These are phyloP conservation scores for Arthrinium phaeospermum DNA, from an alignment of 2,329 filamentous ascomycete species.

Conservation along the genomic window DNA sequence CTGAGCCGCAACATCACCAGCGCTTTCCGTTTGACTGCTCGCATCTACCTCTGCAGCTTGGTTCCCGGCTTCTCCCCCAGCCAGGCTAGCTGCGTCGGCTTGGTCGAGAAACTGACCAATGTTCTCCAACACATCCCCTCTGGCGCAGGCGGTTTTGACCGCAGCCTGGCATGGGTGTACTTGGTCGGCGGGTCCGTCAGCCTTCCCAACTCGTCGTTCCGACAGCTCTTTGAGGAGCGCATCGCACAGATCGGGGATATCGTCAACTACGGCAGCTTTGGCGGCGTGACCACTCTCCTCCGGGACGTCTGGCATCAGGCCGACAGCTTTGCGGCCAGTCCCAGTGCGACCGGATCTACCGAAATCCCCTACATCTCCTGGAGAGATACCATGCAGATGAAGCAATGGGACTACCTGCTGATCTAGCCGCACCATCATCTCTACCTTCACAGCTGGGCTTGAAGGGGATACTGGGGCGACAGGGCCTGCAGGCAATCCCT, in stretches of 20 bases:
- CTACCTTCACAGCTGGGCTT: slow-evolving; percentile 45
- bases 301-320: slow-evolving; percentile 86
- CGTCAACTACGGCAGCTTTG: slow-evolving; percentile 83
- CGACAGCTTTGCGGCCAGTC: slow-evolving; percentile 53
- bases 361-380: slow-evolving; percentile 79
- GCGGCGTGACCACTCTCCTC: slow-evolving; percentile 78
- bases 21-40: slow-evolving; percentile 88
- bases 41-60: slow-evolving; percentile 95
- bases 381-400: slow-evolving; percentile 91
- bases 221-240: slow-evolving; percentile 78
- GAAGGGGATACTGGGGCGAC: slow-evolving; percentile 33
- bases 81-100: slow-evolving; percentile 74
- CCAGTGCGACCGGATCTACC: slow-evolving; percentile 42
- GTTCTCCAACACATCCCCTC: slow-evolving; percentile 83
- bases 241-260: slow-evolving; percentile 75
- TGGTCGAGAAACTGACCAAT: slow-evolving; percentile 79
- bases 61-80: slow-evolving; percentile 85
- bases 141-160: slow-evolving; percentile 83
- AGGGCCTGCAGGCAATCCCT: slow-evolving; percentile 34
- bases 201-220: slow-evolving; percentile 74
- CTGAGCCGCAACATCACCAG: slow-evolving; percentile 87
- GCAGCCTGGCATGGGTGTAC: slow-evolving; percentile 90
- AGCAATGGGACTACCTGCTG: slow-evolving; percentile 90
- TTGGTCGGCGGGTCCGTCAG: slow-evolving; percentile 85
- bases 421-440: slow-evolving; percentile 60